Evolutionary conservation across 2,329 filamentous ascomycete genomes (phyloP).

Genomic region (Nemania abortiva): DNA sequence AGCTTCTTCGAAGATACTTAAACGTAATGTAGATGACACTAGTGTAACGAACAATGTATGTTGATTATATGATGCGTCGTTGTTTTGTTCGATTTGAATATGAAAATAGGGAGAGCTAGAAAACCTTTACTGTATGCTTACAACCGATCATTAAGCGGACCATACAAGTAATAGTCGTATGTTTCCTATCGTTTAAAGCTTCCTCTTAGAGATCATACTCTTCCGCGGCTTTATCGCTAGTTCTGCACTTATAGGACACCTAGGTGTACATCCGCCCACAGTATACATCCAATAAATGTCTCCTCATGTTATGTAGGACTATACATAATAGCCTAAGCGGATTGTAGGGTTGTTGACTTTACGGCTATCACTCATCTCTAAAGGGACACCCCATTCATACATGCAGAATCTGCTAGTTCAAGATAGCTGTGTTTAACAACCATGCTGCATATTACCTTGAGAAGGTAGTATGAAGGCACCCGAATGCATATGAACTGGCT

Average conservation of each 20-base stretch:
- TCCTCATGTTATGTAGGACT: not conserved
- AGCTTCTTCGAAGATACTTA: no score
- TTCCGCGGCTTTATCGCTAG: not conserved
- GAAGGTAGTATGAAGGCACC: not conserved
- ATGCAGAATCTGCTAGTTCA: not conserved
- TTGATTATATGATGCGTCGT: not conserved
- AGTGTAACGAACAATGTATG: not conserved
- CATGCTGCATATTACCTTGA: not conserved
- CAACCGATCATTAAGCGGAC: not conserved
- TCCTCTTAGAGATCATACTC: not conserved
- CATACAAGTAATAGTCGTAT: not conserved
- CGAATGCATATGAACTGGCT: not conserved
- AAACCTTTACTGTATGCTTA: not conserved
- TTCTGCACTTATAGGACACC: not conserved
- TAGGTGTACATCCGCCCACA: not conserved
- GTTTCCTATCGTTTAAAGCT: not conserved
- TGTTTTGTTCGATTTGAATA: not conserved
- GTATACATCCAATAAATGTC: not conserved
- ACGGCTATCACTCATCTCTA: not conserved
- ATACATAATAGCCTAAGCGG: not conserved
- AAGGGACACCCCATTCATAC: not conserved
- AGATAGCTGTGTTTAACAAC: not conserved
- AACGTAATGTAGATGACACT: not conserved
- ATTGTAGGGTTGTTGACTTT: not conserved
- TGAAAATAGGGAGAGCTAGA: not conserved